These are phyloP conservation scores for Saccharomycopsis sp. DNA, from an alignment of 805 yeast genomes.

Conservation along the genomic window DNA sequence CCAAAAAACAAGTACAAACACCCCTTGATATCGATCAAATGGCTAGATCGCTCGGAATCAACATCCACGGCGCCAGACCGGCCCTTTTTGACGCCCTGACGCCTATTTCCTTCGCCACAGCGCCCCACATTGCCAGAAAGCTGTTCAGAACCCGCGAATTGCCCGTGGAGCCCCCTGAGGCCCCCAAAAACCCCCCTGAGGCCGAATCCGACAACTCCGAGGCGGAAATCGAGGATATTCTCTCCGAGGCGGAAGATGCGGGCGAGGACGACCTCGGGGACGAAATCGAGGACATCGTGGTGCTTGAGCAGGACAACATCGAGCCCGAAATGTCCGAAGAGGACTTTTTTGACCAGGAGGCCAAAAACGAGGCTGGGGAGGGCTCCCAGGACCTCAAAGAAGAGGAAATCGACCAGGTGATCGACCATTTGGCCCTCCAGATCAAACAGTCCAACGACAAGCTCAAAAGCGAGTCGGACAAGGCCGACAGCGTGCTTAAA, in stretches of 20 bases:
- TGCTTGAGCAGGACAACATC: neutral
- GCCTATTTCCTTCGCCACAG: neutral
- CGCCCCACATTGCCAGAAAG: neutral
- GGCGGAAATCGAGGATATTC: neutral
- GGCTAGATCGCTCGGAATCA: constrained; percentile 17
- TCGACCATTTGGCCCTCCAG: constrained; percentile 4
- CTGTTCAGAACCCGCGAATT: neutral
- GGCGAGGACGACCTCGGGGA: constrained; percentile 5
- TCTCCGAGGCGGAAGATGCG: neutral
- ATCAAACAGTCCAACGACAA: constrained; percentile 12
- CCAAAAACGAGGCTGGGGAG: neutral
- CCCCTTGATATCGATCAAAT: constrained; percentile 11
- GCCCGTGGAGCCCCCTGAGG: neutral
- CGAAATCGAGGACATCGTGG: neutral
- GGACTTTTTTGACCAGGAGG: neutral
- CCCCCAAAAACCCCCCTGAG: neutral
- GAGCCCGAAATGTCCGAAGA: neutral
- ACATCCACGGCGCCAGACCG: constrained; percentile 14
- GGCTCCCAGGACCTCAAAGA: neutral
- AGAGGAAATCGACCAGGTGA: neutral
- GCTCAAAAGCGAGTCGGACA: constrained; percentile 1
- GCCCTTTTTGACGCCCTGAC: constrained; percentile 7
- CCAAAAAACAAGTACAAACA: neutral
- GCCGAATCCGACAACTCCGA: constrained; percentile 3
- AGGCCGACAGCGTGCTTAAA: neutral